These are phyloP conservation scores for Fraxinus sp. DNA, from an alignment of 305 asterid species.

Conservation along the genomic window DNA sequence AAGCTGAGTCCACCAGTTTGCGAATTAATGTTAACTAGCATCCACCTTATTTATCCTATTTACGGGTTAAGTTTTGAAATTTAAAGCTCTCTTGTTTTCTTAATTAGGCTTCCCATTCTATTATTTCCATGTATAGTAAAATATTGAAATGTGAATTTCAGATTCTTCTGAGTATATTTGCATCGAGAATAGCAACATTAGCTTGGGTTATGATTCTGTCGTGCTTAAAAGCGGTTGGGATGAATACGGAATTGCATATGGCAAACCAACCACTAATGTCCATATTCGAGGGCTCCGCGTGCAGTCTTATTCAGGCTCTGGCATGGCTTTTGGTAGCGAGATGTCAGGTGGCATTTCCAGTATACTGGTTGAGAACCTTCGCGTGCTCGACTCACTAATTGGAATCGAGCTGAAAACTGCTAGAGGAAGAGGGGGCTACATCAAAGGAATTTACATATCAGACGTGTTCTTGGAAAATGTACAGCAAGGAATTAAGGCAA, in stretches of 20 bases:
- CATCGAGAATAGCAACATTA: constrained; percentile 88
- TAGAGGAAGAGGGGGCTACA: constrained; percentile 82
- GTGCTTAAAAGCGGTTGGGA: constrained; percentile 99
- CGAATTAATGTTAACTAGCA: neutral
- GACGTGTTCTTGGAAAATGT: constrained; percentile 57
- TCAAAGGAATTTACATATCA: constrained; percentile 47
- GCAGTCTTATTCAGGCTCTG: constrained; percentile 64
- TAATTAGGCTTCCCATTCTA: neutral
- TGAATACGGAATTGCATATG: constrained; percentile 78
- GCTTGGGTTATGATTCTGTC: constrained; percentile 70
- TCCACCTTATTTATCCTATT: neutral
- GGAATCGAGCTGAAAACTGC: constrained; percentile 76
- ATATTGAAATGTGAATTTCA: constrained; percentile 30
- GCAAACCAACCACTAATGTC: constrained; percentile 54
- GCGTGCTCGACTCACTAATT: constrained; percentile 44
- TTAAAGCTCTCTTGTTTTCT: neutral
- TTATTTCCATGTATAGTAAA: neutral
- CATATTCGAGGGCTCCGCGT: constrained; percentile 54
- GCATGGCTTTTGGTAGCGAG: constrained; percentile 82
- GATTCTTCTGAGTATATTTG: constrained; percentile 87
- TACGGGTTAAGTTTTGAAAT: neutral
- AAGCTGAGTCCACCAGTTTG: neutral
- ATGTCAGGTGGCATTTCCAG: constrained; percentile 95
- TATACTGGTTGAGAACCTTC: constrained; percentile 53
- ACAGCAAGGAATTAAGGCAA: constrained; percentile 57